Conservation (phyloP, 768 basidiomycete genomes). For the Harrya chromipes region DNA sequence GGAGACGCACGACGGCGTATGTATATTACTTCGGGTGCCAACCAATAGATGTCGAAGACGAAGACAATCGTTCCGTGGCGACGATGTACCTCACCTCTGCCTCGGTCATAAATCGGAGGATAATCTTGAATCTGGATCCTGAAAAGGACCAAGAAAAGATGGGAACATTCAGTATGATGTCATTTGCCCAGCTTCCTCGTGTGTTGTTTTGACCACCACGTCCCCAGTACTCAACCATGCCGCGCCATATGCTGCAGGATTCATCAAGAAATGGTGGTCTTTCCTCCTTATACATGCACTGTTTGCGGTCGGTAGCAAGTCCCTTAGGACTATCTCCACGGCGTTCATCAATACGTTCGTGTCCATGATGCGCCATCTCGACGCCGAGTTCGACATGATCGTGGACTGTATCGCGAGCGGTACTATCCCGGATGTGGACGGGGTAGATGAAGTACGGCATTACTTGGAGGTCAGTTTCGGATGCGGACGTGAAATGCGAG, state of each 20-base stretch:
- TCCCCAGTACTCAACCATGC: constrained; percentile 2
- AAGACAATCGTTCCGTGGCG: not conserved
- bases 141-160: constrained; percentile 9
- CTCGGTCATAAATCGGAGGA: not conserved
- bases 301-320: constrained; percentile 3
- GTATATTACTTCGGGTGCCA: not conserved
- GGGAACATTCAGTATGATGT: constrained; percentile 7
- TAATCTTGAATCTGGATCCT: not conserved
- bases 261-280: constrained; percentile 9
- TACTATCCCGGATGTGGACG: constrained; percentile 9
- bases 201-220: not conserved
- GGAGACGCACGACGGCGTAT: constrained; percentile 4
- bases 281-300: constrained; percentile 14
- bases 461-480: not conserved
- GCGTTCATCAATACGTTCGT: constrained; percentile 11
- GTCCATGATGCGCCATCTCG: constrained; percentile 10
- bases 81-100: not conserved
- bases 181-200: not conserved
- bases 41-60: not conserved
- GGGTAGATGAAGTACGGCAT: not conserved
- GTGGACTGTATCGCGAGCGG: constrained; percentile 13
- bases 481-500: too few species aligned
- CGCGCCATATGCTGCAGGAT: constrained; percentile 4
- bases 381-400: constrained; percentile 8
- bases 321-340: constrained; percentile 3